Percentiles rank a stretch among this genome's conserved stretches.
Evolutionary conservation across 179 eudicot genomes (phyloP).

Genomic region (Corrigiola litoralis): DNA sequence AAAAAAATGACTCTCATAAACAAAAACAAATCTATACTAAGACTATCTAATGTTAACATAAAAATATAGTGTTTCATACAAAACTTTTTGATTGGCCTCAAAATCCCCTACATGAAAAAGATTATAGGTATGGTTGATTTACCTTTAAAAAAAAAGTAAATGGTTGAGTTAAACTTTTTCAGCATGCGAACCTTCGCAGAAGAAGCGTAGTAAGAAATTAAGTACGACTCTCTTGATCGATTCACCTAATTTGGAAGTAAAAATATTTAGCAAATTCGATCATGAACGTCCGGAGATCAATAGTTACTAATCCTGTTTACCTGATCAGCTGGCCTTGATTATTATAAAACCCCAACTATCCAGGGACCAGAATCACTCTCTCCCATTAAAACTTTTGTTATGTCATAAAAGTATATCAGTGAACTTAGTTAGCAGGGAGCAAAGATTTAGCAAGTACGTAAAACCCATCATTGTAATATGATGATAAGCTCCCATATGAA

Average conservation of each 20-base stretch:
- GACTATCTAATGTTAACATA: too few relatives aligned
- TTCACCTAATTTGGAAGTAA: constrained; percentile 2
- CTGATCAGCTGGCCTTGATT: constrained; percentile 13
- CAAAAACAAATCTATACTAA: too few relatives aligned
- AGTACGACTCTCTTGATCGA: neutral
- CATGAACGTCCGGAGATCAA: constrained; percentile 18
- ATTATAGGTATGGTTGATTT: too few relatives aligned
- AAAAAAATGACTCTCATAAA: too few relatives aligned
- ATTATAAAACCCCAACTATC: neutral
- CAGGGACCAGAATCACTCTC: neutral
- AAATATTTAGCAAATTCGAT: constrained; percentile 13
- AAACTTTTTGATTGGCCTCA: too few relatives aligned
- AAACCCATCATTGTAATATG: constrained; percentile 14
- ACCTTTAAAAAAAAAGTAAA: neutral
- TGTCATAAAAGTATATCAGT: too few relatives aligned
- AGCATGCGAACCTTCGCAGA: constrained; percentile 11
- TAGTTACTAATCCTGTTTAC: constrained; percentile 24
- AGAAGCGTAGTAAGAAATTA: neutral
- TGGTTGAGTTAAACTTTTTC: neutral
- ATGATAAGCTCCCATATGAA: constrained; percentile 2
- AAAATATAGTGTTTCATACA: too few relatives aligned
- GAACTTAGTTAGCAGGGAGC: constrained; percentile 11
- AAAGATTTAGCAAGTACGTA: constrained; percentile 8
- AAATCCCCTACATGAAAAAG: too few relatives aligned
- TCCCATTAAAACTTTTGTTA: neutral